Conservation (phyloP, 139 green algal species). For the Parachlorella kessleri region DNA sequence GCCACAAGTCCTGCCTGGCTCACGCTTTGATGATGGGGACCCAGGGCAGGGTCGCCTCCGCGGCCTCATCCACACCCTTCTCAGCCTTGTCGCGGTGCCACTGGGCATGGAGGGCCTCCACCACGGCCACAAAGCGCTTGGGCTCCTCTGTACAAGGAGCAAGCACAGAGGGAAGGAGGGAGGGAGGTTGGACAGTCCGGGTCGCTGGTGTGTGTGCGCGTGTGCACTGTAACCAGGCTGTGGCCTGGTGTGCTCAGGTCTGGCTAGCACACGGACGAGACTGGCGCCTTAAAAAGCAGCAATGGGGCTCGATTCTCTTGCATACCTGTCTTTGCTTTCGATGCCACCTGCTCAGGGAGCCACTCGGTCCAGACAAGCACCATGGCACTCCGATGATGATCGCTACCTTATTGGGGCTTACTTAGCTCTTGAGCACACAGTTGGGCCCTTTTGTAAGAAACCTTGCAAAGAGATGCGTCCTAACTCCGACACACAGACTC, state of each 20-base stretch:
- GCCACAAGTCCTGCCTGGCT: background rate
- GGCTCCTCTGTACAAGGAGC: slow-evolving; percentile 53
- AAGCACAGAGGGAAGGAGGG: background rate
- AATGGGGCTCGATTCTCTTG: too few relatives aligned
- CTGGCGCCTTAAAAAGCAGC: too few relatives aligned
- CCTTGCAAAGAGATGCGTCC: too few relatives aligned
- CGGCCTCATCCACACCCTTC: background rate
- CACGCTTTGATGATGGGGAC: slow-evolving; percentile 52
- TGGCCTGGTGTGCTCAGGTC: too few relatives aligned
- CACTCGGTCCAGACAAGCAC: slow-evolving; percentile 49
- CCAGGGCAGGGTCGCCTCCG: slow-evolving; percentile 26
- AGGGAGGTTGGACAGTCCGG: background rate
- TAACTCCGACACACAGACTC: too few relatives aligned
- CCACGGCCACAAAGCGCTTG: slow-evolving; percentile 40
- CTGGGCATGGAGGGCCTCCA: slow-evolving; percentile 19
- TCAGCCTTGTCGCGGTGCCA: slow-evolving; percentile 28
- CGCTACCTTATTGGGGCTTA: too few relatives aligned
- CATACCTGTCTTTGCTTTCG: slow-evolving; percentile 9
- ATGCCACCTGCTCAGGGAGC: slow-evolving; percentile 44
- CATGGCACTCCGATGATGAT: too few relatives aligned
- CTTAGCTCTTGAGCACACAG: too few relatives aligned
- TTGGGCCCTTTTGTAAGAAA: too few relatives aligned
- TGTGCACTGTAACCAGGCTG: background rate
- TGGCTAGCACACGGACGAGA: background rate
- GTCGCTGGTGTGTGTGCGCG: background rate